Conservation (phyloP, 495 filamentous ascomycete genomes). For the Penicillium bialowiezense region DNA sequence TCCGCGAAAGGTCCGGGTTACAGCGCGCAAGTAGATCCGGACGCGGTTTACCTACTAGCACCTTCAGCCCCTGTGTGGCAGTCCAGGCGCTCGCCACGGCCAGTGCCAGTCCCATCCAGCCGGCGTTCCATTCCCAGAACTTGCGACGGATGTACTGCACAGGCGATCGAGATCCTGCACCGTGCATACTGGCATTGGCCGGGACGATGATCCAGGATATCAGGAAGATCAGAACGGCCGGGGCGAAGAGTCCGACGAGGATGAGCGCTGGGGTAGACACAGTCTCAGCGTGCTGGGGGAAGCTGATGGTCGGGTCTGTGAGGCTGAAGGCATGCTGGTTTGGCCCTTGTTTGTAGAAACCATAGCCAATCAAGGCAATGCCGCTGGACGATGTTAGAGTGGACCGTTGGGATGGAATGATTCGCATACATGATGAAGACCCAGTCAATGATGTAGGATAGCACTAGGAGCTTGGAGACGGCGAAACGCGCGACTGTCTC, state of each 20-base stretch:
- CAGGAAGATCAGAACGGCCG: constrained; percentile 50
- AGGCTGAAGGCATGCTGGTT: constrained; percentile 49
- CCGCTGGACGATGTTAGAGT: constrained; percentile 26
- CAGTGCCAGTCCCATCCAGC: constrained; percentile 61
- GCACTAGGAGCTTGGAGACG: constrained; percentile 37
- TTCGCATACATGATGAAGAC: constrained; percentile 47
- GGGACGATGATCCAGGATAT: constrained; percentile 49
- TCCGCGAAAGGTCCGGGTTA: constrained; percentile 48
- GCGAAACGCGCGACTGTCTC: background rate
- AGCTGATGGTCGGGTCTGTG: constrained; percentile 55
- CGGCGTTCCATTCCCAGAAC: constrained; percentile 63
- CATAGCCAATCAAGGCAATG: constrained; percentile 45
- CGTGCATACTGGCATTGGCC: constrained; percentile 11
- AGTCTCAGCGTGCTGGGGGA: constrained; percentile 55
- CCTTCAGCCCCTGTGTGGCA: constrained; percentile 62
- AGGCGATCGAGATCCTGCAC: constrained; percentile 14
- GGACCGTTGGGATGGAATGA: background rate
- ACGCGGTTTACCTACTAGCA: constrained; percentile 60
- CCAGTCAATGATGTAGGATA: constrained; percentile 56
- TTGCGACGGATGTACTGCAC: constrained; percentile 26
- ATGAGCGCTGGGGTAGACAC: constrained; percentile 50
- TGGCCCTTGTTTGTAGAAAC: constrained; percentile 37
- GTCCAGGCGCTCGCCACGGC: constrained; percentile 53
- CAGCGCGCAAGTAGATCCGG: constrained; percentile 64
- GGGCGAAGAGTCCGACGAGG: constrained; percentile 49